Conservation (phyloP, 2,329 filamentous ascomycete species). For the Tolypocladium amazonense region DNA sequence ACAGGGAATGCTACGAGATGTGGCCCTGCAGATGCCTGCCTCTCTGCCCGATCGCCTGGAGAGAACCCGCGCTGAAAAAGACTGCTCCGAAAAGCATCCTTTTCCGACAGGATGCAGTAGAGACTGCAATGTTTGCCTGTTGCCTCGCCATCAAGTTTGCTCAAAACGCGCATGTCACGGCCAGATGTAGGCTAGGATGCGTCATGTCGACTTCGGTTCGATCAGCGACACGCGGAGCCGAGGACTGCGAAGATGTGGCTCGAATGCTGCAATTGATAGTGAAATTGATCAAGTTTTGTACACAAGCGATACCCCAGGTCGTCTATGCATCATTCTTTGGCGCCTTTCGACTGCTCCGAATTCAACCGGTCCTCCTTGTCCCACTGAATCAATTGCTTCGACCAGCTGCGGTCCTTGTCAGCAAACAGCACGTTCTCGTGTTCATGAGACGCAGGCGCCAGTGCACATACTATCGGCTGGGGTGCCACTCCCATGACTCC, state of each 20-base stretch:
- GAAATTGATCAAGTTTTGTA: conserved; percentile 3
- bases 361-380: conserved; percentile 30
- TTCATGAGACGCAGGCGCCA: background rate
- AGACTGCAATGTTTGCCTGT: too few relatives aligned
- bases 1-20: background rate
- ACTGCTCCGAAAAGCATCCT: background rate
- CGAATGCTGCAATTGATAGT: background rate
- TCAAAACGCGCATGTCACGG: background rate
- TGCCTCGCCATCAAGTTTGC: background rate
- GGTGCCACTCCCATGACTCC: conserved; percentile 66
- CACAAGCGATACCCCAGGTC: conserved; percentile 1
- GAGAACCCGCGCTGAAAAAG: background rate
- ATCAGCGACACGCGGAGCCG: background rate
- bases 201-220: background rate
- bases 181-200: background rate
- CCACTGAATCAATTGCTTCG: conserved; percentile 33
- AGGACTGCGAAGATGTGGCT: background rate
- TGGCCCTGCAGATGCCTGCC: background rate
- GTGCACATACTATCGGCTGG: conserved; percentile 65
- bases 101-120: background rate
- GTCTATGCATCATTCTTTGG: conserved; percentile 15
- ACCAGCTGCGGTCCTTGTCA: conserved; percentile 25
- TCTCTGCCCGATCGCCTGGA: background rate
- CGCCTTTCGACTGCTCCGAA: conserved; percentile 17
- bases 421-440: background rate